These are phyloP conservation scores for Talinum fruticosum DNA, from an alignment of 148 eudicot genomes.

Conservation along the genomic window DNA sequence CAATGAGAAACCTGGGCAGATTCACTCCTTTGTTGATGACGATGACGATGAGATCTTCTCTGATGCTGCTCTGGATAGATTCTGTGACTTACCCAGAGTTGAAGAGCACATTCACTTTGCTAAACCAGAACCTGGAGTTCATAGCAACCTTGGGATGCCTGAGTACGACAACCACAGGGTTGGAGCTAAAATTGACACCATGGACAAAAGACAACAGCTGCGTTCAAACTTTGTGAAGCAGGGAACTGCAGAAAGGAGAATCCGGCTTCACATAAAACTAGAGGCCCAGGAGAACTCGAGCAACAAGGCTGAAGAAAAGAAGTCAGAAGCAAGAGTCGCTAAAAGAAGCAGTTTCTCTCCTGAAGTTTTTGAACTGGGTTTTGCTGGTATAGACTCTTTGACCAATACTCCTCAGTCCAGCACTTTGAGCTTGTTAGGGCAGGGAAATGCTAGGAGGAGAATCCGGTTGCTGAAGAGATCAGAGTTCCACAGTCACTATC, in stretches of 20 bases:
- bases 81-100: constrained; percentile 19
- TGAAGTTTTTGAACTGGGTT: not conserved
- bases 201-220: not conserved
- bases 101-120: constrained; percentile 15
- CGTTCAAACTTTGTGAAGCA: constrained; percentile 21
- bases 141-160: not conserved
- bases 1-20: constrained; percentile 16
- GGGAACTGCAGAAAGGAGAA: constrained; percentile 71
- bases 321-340: not conserved
- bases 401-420: not conserved
- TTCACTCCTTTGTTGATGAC: constrained; percentile 12
- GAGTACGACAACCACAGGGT: constrained; percentile 19
- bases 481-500: not conserved
- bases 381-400: not conserved
- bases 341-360: not conserved
- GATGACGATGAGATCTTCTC: constrained; percentile 26
- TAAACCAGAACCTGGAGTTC: not conserved
- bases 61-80: constrained; percentile 38
- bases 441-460: not conserved
- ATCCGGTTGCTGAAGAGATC: not conserved
- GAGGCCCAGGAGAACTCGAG: not conserved
- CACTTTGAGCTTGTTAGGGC: not conserved
- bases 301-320: not conserved
- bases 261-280: constrained; percentile 41
- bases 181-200: constrained; percentile 41